Conservation (phyloP, 345 rosid species). For the Ceriops zippeliana region DNA sequence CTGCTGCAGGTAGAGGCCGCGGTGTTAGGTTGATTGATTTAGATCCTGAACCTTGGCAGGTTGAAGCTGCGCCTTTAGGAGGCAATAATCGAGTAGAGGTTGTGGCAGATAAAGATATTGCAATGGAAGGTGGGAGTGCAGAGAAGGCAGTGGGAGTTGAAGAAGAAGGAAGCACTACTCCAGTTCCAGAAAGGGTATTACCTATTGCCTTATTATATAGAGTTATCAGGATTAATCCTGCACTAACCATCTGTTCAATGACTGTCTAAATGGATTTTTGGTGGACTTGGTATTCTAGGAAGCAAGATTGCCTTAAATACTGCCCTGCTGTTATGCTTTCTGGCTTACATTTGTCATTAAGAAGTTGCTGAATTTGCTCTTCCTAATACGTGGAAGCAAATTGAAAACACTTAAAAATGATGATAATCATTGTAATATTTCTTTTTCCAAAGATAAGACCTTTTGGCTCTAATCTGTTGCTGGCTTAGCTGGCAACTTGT, state of each 20-base stretch:
- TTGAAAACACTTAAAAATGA: not conserved
- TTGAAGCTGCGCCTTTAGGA: conserved; percentile 54
- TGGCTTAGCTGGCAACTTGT: not conserved
- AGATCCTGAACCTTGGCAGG: conserved; percentile 81
- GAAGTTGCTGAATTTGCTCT: not conserved
- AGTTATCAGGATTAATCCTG: conserved; percentile 5
- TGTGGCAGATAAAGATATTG: conserved; percentile 75
- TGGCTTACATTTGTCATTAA: not conserved
- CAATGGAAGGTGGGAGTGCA: conserved; percentile 73
- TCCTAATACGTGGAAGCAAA: not conserved
- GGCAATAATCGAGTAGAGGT: conserved; percentile 64
- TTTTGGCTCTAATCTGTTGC: not conserved
- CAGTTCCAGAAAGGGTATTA: conserved; percentile 86
- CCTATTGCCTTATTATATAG: conserved; percentile 13
- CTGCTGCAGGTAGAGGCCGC: conserved; percentile 83
- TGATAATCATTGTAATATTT: not conserved
- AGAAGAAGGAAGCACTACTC: conserved; percentile 73
- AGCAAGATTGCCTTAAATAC: not conserved
- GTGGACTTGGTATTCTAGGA: not conserved
- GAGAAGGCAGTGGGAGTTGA: conserved; percentile 70
- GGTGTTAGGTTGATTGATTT: conserved; percentile 81
- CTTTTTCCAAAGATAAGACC: not conserved
- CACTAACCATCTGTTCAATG: not conserved
- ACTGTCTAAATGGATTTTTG: not conserved
- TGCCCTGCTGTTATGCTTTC: not conserved